Evolutionary conservation across 208 protist species (phyloP), one percentile per base, ranked within the genome.

Genomic region (Naegleria lovaniensis): DNA sequence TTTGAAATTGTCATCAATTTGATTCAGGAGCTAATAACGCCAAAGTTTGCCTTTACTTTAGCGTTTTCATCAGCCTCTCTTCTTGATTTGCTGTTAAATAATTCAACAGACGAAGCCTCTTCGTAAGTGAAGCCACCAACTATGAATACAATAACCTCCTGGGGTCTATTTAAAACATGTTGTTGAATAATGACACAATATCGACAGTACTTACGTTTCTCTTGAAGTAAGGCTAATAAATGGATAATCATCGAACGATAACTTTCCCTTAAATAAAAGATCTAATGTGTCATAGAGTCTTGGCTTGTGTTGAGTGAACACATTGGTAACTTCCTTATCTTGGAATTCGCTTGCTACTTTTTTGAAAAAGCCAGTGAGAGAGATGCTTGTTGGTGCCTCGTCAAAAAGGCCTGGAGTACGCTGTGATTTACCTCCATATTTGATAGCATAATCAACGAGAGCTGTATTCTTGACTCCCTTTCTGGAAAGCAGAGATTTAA

Each of bases 261-360:
- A 92, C 86, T 94, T 96, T 16, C 92, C 91, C 29, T 95, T 95
- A 0, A 92, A 39, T 19, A 96, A 43, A 40, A 75, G 4, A 41
- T 96, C 93, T 48, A 99, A 90, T 4, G 95, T 96, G 43, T 95
- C 92, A 85, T 95, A 94, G 85, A 99, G 91, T 29, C 96, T 91
- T 25, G 98, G 97, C 93, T 97, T 94, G 93, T 99, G 98, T 94
- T 99, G 97, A 0, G 98, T 99, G 95, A 99, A 99, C 38, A 99
- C 43, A 40, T 83, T 85, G 7, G 11, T 38, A 79, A 91, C 92
- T 92, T 93, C 85, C 15, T 67, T 15, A 29, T 67, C 41, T 33
- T 41, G 11, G n/a, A 85, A 85, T 85, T 48, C 85, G 11, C 33
- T 88, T 6, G 43, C 43, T 9, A 38, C 51, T 38, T 52, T 89